Evolutionary conservation across 495 filamentous ascomycete species (phyloP).

Genomic region (Podospora appendiculata): DNA sequence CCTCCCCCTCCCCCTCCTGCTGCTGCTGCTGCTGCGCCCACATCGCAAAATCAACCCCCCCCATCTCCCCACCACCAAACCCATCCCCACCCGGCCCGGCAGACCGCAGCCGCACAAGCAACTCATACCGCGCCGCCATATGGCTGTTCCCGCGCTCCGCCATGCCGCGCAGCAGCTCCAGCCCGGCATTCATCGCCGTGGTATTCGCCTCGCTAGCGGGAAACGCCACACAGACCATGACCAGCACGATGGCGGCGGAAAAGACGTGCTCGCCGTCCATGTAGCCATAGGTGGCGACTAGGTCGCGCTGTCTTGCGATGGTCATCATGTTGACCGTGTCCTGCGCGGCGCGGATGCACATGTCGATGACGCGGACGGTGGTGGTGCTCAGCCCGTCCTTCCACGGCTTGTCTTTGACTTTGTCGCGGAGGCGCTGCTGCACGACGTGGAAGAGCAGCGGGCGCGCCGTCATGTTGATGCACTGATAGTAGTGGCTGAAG

Average conservation of each 20-base stretch:
- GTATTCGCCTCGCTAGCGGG: conserved; percentile 30
- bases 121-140: conserved; percentile 32
- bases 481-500: conserved; percentile 43
- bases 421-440: conserved; percentile 30
- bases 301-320: conserved; percentile 34
- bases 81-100: conserved; percentile 5
- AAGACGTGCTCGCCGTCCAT: conserved; percentile 44
- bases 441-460: conserved; percentile 44
- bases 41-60: not conserved
- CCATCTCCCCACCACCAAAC: not conserved
- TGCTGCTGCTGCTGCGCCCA: not conserved
- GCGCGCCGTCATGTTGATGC: conserved; percentile 44
- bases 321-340: conserved; percentile 42
- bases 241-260: conserved; percentile 38
- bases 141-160: conserved; percentile 41
- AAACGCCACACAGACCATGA: conserved; percentile 44
- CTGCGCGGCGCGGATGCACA: conserved; percentile 38
- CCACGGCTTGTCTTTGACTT: conserved; percentile 24
- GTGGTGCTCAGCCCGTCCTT: conserved; percentile 32
- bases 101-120: conserved; percentile 20
- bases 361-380: conserved; percentile 39
- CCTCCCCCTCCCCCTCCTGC: not conserved
- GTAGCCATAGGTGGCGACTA: conserved; percentile 46
- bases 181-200: conserved; percentile 33
- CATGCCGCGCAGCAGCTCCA: conserved; percentile 37